Evolutionary conservation across 2,329 filamentous ascomycete genomes (phyloP).

Genomic region (Claviceps sp.): DNA sequence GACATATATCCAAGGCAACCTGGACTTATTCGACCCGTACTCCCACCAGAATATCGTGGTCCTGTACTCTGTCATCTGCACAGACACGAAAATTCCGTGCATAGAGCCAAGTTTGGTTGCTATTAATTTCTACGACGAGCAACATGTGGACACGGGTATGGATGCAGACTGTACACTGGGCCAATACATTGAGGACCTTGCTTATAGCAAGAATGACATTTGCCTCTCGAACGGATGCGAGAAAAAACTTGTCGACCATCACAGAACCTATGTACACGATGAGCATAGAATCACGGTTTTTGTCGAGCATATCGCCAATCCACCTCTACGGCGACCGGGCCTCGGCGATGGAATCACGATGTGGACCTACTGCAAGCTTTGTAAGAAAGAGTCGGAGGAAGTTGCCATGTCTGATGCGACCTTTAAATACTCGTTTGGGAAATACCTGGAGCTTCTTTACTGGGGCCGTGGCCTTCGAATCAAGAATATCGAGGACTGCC

Average conservation of each 20-base stretch:
- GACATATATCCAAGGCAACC: conserved; percentile 76
- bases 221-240: conserved; percentile 81
- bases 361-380: conserved; percentile 95
- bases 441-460: conserved; percentile 94
- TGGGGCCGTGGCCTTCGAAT: conserved; percentile 78
- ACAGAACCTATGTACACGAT: conserved; percentile 93
- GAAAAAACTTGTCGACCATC: conserved; percentile 79
- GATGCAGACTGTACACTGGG: conserved; percentile 84
- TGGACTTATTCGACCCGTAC: conserved; percentile 85
- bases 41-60: conserved; percentile 95
- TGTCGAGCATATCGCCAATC: conserved; percentile 48
- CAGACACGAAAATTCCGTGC: conserved; percentile 84
- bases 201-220: conserved; percentile 57
- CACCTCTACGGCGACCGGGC: conserved; percentile 27
- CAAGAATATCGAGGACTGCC: conserved; percentile 56
- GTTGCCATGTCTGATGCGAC: conserved; percentile 86
- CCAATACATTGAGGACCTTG: conserved; percentile 88
- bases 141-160: conserved; percentile 58
- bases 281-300: conserved; percentile 88
- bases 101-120: conserved; percentile 82
- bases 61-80: conserved; percentile 86
- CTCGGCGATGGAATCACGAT: conserved; percentile 61
- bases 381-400: conserved; percentile 78
- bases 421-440: conserved; percentile 97
- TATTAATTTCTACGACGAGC: conserved; percentile 87